These are phyloP conservation scores for Xylariaceae sp. DNA, from an alignment of 2,329 filamentous ascomycete species.

Conservation along the genomic window DNA sequence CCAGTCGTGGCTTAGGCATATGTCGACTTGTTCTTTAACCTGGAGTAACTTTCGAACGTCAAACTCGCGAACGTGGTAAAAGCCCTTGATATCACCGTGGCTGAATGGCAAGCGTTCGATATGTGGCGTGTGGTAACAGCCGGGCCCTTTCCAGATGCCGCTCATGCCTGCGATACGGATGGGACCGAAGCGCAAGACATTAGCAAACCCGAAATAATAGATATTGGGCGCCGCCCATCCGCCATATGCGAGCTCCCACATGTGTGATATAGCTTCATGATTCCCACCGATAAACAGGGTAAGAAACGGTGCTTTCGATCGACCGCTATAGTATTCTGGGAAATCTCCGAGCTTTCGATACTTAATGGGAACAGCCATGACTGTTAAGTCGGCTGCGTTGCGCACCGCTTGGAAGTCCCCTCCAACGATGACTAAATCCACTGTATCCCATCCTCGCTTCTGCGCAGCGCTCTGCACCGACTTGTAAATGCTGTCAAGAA, in stretches of 20 bases:
- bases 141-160: conserved; percentile 90
- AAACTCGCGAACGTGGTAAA: conserved; percentile 87
- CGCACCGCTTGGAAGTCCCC: conserved; percentile 95
- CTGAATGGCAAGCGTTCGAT: conserved; percentile 84
- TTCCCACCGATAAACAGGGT: conserved; percentile 94
- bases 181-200: conserved; percentile 78
- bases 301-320: conserved; percentile 74
- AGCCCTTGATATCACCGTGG: conserved; percentile 69
- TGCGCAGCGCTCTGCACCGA: conserved; percentile 68
- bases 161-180: conserved; percentile 86
- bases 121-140: conserved; percentile 76
- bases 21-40: conserved; percentile 80
- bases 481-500: conserved; percentile 85
- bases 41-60: conserved; percentile 86
- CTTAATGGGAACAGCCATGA: conserved; percentile 86
- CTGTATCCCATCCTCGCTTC: conserved; percentile 70
- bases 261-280: conserved; percentile 86
- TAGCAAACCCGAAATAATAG: conserved; percentile 93
- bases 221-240: conserved; percentile 97
- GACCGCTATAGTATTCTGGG: conserved; percentile 86
- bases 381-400: conserved; percentile 81
- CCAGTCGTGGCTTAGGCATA: conserved; percentile 96
- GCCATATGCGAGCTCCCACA: conserved; percentile 92
- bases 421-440: conserved; percentile 91
- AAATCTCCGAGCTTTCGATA: conserved; percentile 90